phyloP scores from a whole-genome alignment of 2,329 filamentous ascomycete species.

The Xylaria sp. region DNA sequence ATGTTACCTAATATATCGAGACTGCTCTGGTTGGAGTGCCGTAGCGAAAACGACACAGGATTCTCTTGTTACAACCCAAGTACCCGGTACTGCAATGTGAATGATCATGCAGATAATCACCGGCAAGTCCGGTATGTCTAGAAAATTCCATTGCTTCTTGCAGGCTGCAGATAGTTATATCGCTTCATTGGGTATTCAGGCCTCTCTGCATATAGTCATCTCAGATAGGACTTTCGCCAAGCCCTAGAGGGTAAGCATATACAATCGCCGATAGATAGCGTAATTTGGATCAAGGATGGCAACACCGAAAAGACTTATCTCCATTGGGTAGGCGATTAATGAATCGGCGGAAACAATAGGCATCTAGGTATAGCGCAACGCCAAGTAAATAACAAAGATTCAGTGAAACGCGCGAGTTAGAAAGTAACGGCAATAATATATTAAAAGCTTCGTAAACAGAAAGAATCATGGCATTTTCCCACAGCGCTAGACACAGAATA shows the following conservation, averaged over 20 bases:
- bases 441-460: conserved; percentile 14
- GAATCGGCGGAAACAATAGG: background rate
- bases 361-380: background rate
- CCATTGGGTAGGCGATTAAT: conserved; percentile 25
- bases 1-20: background rate
- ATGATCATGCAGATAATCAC: background rate
- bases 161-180: conserved; percentile 14
- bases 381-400: conserved; percentile 10
- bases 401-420: background rate
- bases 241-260: conserved; percentile 9
- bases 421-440: conserved; percentile 13
- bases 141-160: conserved; percentile 13
- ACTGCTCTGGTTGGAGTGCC: background rate
- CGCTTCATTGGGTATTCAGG: background rate
- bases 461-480: background rate
- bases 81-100: background rate
- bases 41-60: background rate
- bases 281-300: conserved; percentile 30
- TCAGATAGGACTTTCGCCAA: conserved; percentile 21
- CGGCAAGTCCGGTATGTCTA: conserved; percentile 5
- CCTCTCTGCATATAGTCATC: conserved; percentile 7
- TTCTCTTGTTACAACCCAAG: too few relatives aligned
- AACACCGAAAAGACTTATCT: conserved; percentile 31
- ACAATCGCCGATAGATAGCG: conserved; percentile 13
- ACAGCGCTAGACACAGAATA: background rate